Evolutionary conservation across 2,329 filamentous ascomycete species (phyloP).

Genomic region (Monosporascus cannonballus): DNA sequence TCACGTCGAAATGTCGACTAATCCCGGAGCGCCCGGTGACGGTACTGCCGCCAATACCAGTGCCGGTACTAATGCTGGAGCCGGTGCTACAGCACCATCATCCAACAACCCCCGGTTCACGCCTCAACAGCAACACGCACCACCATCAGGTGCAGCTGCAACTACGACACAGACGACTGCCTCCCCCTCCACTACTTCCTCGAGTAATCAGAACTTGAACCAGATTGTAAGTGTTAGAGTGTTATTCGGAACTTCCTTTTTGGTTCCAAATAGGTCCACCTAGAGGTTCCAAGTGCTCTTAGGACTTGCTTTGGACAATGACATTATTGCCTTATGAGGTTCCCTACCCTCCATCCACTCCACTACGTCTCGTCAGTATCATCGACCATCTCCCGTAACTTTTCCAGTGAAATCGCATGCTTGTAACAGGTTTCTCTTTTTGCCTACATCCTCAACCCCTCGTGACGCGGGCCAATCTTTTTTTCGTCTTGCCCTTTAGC

Average conservation of each 20-base stretch:
- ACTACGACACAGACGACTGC: conserved; percentile 9
- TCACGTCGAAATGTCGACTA: neutral
- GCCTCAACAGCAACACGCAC: conserved; percentile 17
- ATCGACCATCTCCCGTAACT: too few species aligned
- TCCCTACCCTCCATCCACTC: too few species aligned
- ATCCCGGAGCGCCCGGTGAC: neutral
- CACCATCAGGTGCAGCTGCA: conserved; percentile 5
- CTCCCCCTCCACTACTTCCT: conserved; percentile 33
- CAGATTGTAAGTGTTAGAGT: conserved; percentile 71
- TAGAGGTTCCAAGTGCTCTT: too few species aligned
- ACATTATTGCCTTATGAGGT: too few species aligned
- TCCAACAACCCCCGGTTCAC: conserved; percentile 10
- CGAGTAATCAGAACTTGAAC: conserved; percentile 86
- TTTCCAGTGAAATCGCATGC: too few species aligned
- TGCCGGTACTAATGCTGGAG: neutral
- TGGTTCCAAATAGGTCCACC: too few species aligned
- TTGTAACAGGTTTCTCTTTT: too few species aligned
- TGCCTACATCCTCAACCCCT: too few species aligned
- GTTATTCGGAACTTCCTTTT: neutral
- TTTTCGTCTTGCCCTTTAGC: too few species aligned
- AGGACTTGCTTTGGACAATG: too few species aligned
- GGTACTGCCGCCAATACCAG: neutral
- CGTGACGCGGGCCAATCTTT: too few species aligned
- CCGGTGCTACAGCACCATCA: conserved; percentile 4
- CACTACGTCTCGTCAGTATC: too few species aligned